Base-by-base conservation (phyloP, 768 basidiomycete genomes). In the Lentinula boryana region DNA sequence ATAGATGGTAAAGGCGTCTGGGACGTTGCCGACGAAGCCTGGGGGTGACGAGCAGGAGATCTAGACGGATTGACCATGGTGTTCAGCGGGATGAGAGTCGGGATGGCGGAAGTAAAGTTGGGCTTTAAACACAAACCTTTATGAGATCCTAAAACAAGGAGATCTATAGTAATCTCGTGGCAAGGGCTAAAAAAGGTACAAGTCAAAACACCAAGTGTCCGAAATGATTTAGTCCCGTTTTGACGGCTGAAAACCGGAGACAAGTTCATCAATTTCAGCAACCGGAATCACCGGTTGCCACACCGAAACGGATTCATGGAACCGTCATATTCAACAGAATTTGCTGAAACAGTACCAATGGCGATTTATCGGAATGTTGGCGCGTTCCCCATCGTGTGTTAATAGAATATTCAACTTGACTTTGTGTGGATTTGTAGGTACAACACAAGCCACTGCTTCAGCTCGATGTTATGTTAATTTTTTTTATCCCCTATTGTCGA, bases 1-100 rank as follows among this genome's bases (percentile, higher is more conserved):
- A 90, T 89, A 54, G 88, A 84, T 4, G 88, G 88, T 31, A 89
- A 32, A 2, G 57, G 46, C 1, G 57, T 58, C 33, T 46, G 57
- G 15, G n/a, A 23, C n/a, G 56, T 31, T 32, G 43, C 12, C 16
- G 41, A 48, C 4, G 57, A 38, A 23, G 57, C 4, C 1, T 35
- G 31, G 40, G 43, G 31, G 8, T 13, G 57, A 21, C 23, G 12
- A 46, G 57, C 12, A 36, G 57, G 33, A 48, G 57, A 58, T 31
- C 41, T 48, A 41, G 56, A 57, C 7, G 56, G 41, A 58, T 48
- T 46, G 16, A 35, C 46, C 40, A 36, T 58, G 13, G 38, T 15
- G 27, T 43, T 27, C 5, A 43, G 55, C 55, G 55, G 55, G 55
- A 36, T 32, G 44, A 27, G 15, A 44, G 43, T n/a, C 55, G 55